A percentile compares a stretch with the other conserved stretches of the same genome.
Conservation (phyloP, 1,284 basidiomycete species). For the Mycocalia duriaeana region DNA sequence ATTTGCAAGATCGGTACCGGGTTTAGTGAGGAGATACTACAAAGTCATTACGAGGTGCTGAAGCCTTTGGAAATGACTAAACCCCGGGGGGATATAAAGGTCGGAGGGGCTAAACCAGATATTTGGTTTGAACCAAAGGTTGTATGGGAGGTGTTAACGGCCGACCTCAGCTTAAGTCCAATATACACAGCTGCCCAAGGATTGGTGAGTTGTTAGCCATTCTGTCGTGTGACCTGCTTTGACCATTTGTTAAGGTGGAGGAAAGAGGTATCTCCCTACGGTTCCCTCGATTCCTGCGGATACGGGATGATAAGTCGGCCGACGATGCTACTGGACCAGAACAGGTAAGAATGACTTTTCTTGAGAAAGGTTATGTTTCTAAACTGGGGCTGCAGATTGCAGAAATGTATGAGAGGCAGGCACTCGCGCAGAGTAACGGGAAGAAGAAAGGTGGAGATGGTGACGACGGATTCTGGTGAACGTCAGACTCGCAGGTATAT, state of each 20-base stretch:
- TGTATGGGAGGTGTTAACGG: conserved; percentile 98
- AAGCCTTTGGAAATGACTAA: conserved; percentile 73
- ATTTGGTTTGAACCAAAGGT: conserved; percentile 93
- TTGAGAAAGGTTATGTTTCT: background rate
- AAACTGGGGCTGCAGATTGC: conserved; percentile 60
- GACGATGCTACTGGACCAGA: conserved; percentile 92
- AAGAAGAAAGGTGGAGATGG: conserved; percentile 67
- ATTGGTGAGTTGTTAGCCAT: conserved; percentile 51
- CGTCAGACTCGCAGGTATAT: conserved; percentile 6
- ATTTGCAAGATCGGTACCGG: conserved; percentile 99
- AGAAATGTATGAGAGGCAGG: conserved; percentile 92
- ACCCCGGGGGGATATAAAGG: conserved; percentile 73
- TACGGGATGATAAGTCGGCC: conserved; percentile 89
- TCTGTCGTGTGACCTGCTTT: background rate
- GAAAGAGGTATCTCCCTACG: conserved; percentile 89
- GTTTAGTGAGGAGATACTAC: conserved; percentile 89
- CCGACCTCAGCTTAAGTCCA: conserved; percentile 94
- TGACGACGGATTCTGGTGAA: conserved; percentile 88
- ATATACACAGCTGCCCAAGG: conserved; percentile 97
- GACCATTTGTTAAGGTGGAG: conserved; percentile 53
- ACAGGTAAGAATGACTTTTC: conserved; percentile 50
- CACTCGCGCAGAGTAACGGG: conserved; percentile 66
- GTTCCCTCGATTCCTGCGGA: conserved; percentile 90
- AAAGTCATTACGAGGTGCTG: conserved; percentile 79
- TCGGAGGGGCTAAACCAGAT: conserved; percentile 89